Percentiles rank a stretch among this genome's conserved stretches.
These are phyloP conservation scores for Purshia tridentata DNA, from an alignment of 306 rosid genomes.

Conservation along the genomic window DNA sequence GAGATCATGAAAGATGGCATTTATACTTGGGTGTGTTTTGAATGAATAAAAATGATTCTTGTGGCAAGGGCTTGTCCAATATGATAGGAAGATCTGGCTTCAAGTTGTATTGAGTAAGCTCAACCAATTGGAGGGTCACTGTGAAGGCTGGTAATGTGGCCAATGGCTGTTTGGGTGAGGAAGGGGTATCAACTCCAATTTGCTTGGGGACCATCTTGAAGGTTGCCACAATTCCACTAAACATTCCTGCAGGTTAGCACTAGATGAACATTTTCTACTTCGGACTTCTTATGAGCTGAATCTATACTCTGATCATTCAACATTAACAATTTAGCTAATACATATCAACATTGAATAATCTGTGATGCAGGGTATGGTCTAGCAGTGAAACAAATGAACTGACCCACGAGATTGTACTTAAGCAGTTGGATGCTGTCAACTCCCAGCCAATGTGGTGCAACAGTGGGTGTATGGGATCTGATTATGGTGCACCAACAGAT, in stretches of 20 bases:
- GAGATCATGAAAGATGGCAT: conserved; percentile 14
- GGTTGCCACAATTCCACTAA: neutral
- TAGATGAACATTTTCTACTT: neutral
- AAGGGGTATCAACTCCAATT: neutral
- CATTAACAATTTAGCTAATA: neutral
- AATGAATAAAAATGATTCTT: neutral
- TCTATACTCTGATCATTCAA: neutral
- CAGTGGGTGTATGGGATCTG: neutral
- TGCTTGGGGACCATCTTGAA: neutral
- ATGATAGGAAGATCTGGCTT: neutral
- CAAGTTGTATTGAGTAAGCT: neutral
- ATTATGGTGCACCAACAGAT: neutral
- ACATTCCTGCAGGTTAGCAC: neutral
- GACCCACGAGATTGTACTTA: neutral
- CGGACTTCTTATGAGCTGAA: neutral
- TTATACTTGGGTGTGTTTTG: neutral
- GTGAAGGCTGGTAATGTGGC: neutral
- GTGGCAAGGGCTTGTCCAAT: neutral
- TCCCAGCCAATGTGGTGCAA: neutral
- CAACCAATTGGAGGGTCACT: neutral
- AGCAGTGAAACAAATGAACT: neutral
- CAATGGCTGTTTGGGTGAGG: neutral
- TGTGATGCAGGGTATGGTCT: neutral
- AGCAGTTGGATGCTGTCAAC: neutral
- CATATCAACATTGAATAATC: neutral